phyloP scores from a whole-genome alignment of 2,329 filamentous ascomycete genomes.

The Cadophora sp. region DNA sequence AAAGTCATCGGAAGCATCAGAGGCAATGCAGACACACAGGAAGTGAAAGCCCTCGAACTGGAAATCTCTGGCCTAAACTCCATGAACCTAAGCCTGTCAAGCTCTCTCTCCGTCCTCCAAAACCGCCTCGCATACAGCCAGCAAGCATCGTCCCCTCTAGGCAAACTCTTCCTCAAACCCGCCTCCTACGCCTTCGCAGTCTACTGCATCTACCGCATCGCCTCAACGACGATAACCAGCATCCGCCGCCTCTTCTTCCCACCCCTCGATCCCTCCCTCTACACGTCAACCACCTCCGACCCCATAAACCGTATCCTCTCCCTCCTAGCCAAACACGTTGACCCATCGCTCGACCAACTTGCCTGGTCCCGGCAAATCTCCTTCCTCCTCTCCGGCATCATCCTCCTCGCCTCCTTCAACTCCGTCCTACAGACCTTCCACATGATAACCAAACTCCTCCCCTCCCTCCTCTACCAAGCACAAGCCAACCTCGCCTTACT shows the following conservation, averaged over 20 bases:
- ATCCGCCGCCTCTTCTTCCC: conserved; percentile 58
- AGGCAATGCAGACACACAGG: conserved; percentile 63
- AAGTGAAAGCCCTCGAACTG: conserved; percentile 68
- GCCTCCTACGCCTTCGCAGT: conserved; percentile 73
- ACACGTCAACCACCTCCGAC: conserved; percentile 70
- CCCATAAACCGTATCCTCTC: conserved; percentile 85
- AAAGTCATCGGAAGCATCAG: conserved; percentile 77
- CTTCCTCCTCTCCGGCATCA: conserved; percentile 82
- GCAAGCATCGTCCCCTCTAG: conserved; percentile 70
- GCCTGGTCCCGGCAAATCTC: conserved; percentile 87
- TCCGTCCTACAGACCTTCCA: conserved; percentile 86
- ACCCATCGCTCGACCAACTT: conserved; percentile 79
- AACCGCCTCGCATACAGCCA: conserved; percentile 67
- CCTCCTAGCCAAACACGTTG: conserved; percentile 82
- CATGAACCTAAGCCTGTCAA: conserved; percentile 76
- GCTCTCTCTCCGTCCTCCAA: conserved; percentile 68
- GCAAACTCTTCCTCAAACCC: conserved; percentile 66
- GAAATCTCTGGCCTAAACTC: conserved; percentile 82
- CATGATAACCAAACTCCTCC: conserved; percentile 78
- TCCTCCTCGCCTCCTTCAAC: conserved; percentile 81
- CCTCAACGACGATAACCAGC: conserved; percentile 73
- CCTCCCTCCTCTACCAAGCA: conserved; percentile 70
- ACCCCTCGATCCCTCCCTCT: conserved; percentile 48
- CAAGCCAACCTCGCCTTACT: conserved; percentile 81
- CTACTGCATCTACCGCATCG: conserved; percentile 86